Conservation (phyloP, 129 eudicot genomes). For the Sambucus nigra region DNA sequence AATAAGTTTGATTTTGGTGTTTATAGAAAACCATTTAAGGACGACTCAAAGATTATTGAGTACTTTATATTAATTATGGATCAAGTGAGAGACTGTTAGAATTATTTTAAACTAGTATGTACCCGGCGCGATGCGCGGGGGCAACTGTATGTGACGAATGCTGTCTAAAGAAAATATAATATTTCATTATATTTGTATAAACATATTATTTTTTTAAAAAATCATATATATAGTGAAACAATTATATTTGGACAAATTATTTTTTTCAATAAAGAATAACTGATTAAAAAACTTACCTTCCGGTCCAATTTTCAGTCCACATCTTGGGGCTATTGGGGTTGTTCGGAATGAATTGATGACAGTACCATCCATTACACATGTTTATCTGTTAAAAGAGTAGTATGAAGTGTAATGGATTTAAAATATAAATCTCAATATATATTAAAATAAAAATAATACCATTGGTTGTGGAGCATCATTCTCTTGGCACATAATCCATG, state of each 20-base stretch:
- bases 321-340: slow-evolving; percentile 61
- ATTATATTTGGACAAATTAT: too few species aligned
- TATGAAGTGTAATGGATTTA: background rate
- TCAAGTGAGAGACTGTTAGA: too few species aligned
- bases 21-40: too few species aligned
- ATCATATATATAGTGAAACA: background rate
- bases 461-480: slow-evolving; percentile 54
- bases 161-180: too few species aligned
- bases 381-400: slow-evolving; percentile 22
- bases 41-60: too few species aligned
- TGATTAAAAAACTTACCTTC: slow-evolving; percentile 37
- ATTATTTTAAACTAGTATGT: too few species aligned
- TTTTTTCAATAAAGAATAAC: background rate
- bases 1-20: too few species aligned
- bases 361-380: slow-evolving; percentile 76
- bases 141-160: too few species aligned
- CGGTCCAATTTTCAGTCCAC: slow-evolving; percentile 91
- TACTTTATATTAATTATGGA: too few species aligned
- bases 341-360: slow-evolving; percentile 51
- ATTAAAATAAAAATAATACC: slow-evolving; percentile 15
- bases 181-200: too few species aligned
- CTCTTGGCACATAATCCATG: slow-evolving; percentile 78
- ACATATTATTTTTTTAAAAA: too few species aligned
- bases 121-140: too few species aligned
- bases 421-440: background rate